These are phyloP conservation scores for Ophiostoma ips DNA, from an alignment of 2,329 filamentous ascomycete species.

Conservation along the genomic window DNA sequence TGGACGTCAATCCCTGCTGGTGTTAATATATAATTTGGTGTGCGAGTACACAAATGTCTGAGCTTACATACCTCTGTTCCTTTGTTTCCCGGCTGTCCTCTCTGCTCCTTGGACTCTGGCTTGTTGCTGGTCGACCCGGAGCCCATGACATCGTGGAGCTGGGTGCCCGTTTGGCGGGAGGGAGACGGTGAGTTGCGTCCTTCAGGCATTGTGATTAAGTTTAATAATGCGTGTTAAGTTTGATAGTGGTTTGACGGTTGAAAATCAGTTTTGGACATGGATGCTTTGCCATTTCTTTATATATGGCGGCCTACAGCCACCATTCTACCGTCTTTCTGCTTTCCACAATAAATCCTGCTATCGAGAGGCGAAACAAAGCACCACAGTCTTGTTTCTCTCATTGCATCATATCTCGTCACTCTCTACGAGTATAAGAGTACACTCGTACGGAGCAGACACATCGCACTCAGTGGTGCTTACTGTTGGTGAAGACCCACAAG, in stretches of 20 bases:
- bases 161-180: conserved; percentile 49
- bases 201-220: conserved; percentile 40
- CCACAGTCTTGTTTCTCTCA: background rate
- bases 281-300: too few species aligned
- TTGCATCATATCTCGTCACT: background rate
- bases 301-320: background rate
- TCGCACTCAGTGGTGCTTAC: too few species aligned
- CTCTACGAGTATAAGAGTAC: too few species aligned
- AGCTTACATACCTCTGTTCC: conserved; percentile 11
- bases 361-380: background rate
- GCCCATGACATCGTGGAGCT: conserved; percentile 45
- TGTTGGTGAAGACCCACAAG: too few species aligned
- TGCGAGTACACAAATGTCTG: too few species aligned
- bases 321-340: background rate
- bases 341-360: background rate
- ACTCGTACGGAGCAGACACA: too few species aligned
- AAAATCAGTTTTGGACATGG: too few species aligned
- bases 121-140: conserved; percentile 41
- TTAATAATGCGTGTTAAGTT: too few species aligned
- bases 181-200: conserved; percentile 70
- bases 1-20: conserved; percentile 34
- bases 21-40: conserved; percentile 1
- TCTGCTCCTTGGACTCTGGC: conserved; percentile 23
- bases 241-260: too few species aligned
- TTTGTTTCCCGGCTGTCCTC: background rate